Base-by-base conservation (phyloP, 192 early-diverging fungal species). In the Entomortierella beljakovae region DNA sequence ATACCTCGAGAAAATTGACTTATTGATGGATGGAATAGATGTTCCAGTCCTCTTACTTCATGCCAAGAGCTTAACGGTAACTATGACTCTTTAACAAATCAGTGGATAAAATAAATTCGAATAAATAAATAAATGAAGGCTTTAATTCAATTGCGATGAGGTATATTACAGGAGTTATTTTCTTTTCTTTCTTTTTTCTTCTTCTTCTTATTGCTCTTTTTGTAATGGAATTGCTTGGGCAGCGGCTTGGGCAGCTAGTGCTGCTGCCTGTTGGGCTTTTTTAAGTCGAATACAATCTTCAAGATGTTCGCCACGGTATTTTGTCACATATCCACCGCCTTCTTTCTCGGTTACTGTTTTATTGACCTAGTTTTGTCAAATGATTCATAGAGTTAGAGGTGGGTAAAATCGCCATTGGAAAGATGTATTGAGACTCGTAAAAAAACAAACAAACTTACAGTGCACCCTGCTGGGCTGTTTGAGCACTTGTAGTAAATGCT, bases 41-140 rank as follows among this genome's bases (percentile, higher is more conserved):
- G 67, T 85, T 0, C 90, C 88, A 3, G 84, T 86, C n/a, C 80
- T 91, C 76, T 69, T 91, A 33, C 85, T 91, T n/a, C 87, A 90
- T 63, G 87, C 89, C 25, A 87, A 87, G 51, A 88, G 87, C 16
- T 71, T 90, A 50, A 90, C 89, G 0, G 87, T 90, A 6, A 90
- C 89, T 18, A 90, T 88, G 59, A 83, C 89, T 3, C 67, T 90
- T 35, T 90, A 81, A 64, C 43, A 13, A 35, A 28, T 26, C 3
- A 11, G 9, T 53, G 28, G 40, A 25, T 10, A 58, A 9, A 64
- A 40, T 9, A 54, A 40, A 18, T 37, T 8, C 2, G 51, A 34
- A 40, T 22, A 62, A 35, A 25, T 52, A 63, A 10, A 33, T 15
- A 35, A 35, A 48, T n/a, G n/a, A n/a, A n/a, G n/a, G n/a, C n/a